Evolutionary conservation across 2,329 filamentous ascomycete species (phyloP).

Genomic region (Alternaria arborescens): DNA sequence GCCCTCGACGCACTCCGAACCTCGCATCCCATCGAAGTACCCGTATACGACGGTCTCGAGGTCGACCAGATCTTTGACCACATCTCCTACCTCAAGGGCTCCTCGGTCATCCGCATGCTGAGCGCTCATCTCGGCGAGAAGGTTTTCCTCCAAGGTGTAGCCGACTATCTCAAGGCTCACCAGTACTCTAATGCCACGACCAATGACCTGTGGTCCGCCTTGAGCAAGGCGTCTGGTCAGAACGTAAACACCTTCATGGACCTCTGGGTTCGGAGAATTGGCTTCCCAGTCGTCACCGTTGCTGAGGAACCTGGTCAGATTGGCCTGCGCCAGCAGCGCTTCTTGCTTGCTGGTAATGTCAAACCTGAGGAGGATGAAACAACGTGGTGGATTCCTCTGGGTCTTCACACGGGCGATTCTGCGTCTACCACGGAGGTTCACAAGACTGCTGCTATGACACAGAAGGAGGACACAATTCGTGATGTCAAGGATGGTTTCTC

Average conservation of each 20-base stretch:
- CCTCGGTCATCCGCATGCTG: conserved; percentile 95
- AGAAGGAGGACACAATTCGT: conserved; percentile 78
- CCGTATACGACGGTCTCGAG: conserved; percentile 90
- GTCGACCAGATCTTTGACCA: conserved; percentile 98
- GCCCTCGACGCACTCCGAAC: conserved; percentile 87
- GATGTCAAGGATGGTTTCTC: conserved; percentile 84
- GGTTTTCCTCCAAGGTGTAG: conserved; percentile 88
- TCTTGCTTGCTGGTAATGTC: conserved; percentile 89
- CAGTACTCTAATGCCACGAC: conserved; percentile 91
- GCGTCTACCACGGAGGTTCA: conserved; percentile 66
- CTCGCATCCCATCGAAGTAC: conserved; percentile 95
- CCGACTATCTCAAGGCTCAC: conserved; percentile 86
- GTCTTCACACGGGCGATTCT: conserved; percentile 75
- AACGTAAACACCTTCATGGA: conserved; percentile 90
- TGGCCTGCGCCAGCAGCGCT: conserved; percentile 83
- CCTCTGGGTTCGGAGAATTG: conserved; percentile 94
- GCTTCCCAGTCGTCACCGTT: conserved; percentile 89
- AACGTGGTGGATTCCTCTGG: conserved; percentile 94
- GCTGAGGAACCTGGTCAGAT: conserved; percentile 85
- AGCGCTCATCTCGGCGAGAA: conserved; percentile 88
- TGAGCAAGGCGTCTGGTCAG: conserved; percentile 86
- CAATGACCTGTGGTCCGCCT: conserved; percentile 86
- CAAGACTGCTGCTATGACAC: conserved; percentile 72
- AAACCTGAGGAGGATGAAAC: conserved; percentile 91
- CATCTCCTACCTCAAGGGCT: conserved; percentile 96